Conservation (phyloP, 371 early-diverging fungal species). For the Mortierella sp. region DNA sequence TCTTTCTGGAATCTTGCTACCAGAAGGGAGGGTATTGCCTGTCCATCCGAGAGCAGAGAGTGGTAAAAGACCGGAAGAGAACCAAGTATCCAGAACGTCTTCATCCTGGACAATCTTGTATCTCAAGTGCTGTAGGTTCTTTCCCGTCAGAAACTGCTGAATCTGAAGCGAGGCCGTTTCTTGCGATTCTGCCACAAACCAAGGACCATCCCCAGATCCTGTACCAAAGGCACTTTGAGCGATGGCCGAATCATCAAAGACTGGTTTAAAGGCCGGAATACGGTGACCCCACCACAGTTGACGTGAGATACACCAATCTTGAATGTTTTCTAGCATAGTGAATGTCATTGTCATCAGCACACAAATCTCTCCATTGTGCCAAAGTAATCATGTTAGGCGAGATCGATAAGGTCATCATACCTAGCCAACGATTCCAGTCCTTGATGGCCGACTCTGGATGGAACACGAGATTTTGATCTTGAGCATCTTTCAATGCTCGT, state of each 20-base stretch:
- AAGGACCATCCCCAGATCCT: conserved; percentile 53
- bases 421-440: conserved; percentile 97
- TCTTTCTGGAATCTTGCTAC: conserved; percentile 52
- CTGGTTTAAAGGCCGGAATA: conserved; percentile 96
- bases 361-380: too few species aligned
- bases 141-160: conserved; percentile 24
- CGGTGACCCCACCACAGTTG: conserved; percentile 99
- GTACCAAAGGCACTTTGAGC: conserved; percentile 1
- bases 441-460: conserved; percentile 83
- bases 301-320: conserved; percentile 99
- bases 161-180: conserved; percentile 63
- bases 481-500: conserved; percentile 76
- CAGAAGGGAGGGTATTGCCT: conserved; percentile 55
- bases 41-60: conserved; percentile 86
- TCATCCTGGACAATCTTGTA: conserved; percentile 77
- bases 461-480: conserved; percentile 77
- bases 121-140: conserved; percentile 20
- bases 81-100: conserved; percentile 99
- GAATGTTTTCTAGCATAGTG: conserved; percentile 72
- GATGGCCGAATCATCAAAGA: conserved; percentile 49
- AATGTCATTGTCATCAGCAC: too few species aligned
- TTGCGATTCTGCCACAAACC: conserved; percentile 77
- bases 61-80: conserved; percentile 98
- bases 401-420: conserved; percentile 48
- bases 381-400: background rate